Evolutionary conservation across 306 rosid species (phyloP).

Genomic region (Dicorynia guianensis): DNA sequence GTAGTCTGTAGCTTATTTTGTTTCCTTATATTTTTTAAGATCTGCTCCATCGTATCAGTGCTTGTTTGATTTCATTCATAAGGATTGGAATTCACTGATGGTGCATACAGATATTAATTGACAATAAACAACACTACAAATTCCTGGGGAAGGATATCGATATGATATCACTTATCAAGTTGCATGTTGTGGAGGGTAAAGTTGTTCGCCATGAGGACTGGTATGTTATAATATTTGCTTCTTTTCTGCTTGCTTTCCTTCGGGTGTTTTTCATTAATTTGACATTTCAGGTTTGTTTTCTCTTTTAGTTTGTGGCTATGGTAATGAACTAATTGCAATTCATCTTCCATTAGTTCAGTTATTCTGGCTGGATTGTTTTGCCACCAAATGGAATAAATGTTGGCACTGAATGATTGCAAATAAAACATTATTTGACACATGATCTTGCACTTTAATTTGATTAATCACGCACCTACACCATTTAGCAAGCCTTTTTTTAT

Average conservation of each 20-base stretch:
- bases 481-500: too few species aligned
- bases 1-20: conserved; percentile 6
- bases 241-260: not conserved
- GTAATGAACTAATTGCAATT: not conserved
- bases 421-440: not conserved
- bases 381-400: conserved; percentile 12
- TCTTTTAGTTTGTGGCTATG: not conserved
- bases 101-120: conserved; percentile 65
- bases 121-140: conserved; percentile 75
- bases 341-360: not conserved
- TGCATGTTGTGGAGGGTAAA: conserved; percentile 70
- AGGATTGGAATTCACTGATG: conserved; percentile 27
- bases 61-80: conserved; percentile 36
- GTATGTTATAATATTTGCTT: conserved; percentile 43
- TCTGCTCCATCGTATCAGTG: conserved; percentile 3
- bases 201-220: conserved; percentile 88
- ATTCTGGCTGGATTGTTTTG: conserved; percentile 2
- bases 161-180: conserved; percentile 76
- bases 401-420: not conserved
- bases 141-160: conserved; percentile 74
- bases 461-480: not conserved
- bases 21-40: not conserved
- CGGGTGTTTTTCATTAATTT: not conserved
- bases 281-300: not conserved
- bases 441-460: conserved; percentile 11